phyloP scores from a whole-genome alignment of 1,284 basidiomycete genomes.

The Stygiomarasmius scandens region DNA sequence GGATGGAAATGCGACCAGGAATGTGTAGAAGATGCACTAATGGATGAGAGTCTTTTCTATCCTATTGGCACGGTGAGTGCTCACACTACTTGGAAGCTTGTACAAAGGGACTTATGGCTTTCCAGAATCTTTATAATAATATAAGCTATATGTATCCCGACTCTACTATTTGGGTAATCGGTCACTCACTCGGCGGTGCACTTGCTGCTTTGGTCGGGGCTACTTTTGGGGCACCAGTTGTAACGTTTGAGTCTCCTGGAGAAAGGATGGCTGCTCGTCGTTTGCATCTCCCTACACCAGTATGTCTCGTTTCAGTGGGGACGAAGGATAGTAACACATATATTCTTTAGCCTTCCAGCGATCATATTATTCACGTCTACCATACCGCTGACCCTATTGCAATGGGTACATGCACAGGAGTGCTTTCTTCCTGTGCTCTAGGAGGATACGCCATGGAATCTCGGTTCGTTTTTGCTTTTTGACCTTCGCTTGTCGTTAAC shows the following conservation, averaged over 20 bases:
- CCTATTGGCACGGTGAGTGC: slow-evolving; percentile 74
- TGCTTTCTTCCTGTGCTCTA: slow-evolving; percentile 71
- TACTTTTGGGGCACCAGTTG: slow-evolving; percentile 86
- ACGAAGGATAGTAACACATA: not conserved
- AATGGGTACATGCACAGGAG: slow-evolving; percentile 82
- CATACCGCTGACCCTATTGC: slow-evolving; percentile 88
- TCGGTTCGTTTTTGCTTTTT: slow-evolving; percentile 42
- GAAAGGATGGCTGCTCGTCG: slow-evolving; percentile 85
- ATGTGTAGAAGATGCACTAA: slow-evolving; percentile 81
- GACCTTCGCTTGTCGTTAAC: not conserved
- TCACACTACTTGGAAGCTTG: not conserved
- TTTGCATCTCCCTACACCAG: slow-evolving; percentile 86
- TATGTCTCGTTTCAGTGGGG: slow-evolving; percentile 34
- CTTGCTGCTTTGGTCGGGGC: slow-evolving; percentile 85
- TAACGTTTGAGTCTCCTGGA: slow-evolving; percentile 91
- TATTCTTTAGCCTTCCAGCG: slow-evolving; percentile 59
- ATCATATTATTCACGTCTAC: slow-evolving; percentile 82
- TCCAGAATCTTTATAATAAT: slow-evolving; percentile 90
- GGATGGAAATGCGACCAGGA: slow-evolving; percentile 83
- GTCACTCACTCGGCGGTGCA: slow-evolving; percentile 87
- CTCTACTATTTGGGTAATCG: slow-evolving; percentile 91
- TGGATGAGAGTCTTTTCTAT: slow-evolving; percentile 89
- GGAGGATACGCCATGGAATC: slow-evolving; percentile 82
- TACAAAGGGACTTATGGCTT: not conserved
- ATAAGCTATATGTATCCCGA: slow-evolving; percentile 92